Percentiles rank a stretch among this genome's conserved stretches.
These are phyloP conservation scores for Coemansia pectinata DNA, from an alignment of 192 early-diverging fungal species.

Conservation along the genomic window DNA sequence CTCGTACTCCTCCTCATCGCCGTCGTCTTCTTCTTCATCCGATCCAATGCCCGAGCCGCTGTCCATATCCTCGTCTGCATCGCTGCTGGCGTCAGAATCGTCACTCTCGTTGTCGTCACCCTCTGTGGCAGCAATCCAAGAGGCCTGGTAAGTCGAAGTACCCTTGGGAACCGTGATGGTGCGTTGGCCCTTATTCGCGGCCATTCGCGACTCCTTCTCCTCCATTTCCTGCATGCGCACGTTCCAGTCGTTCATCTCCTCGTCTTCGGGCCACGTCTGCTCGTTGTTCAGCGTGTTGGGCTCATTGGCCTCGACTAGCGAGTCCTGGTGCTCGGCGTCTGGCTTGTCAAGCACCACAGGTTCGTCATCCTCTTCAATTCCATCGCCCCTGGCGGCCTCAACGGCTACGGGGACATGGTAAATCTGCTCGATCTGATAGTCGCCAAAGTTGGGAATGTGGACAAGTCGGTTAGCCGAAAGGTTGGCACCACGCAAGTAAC, in stretches of 20 bases:
- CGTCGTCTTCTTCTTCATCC: slow-evolving; percentile 24
- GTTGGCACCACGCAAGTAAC: slow-evolving; percentile 79
- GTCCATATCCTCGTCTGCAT: slow-evolving; percentile 31
- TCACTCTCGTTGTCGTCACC: slow-evolving; percentile 63
- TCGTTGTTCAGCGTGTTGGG: slow-evolving; percentile 88
- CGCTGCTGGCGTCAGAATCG: slow-evolving; percentile 52
- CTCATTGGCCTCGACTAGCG: slow-evolving; percentile 82
- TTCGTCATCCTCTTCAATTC: slow-evolving; percentile 44
- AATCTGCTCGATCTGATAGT: slow-evolving; percentile 86
- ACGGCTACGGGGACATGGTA: slow-evolving; percentile 26
- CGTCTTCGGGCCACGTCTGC: slow-evolving; percentile 99
- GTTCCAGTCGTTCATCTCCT: slow-evolving; percentile 85
- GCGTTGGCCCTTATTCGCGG: slow-evolving; percentile 28
- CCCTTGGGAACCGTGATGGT: slow-evolving; percentile 88
- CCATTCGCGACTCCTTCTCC: slow-evolving; percentile 21
- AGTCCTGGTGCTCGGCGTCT: slow-evolving; percentile 70
- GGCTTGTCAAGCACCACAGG: slow-evolving; percentile 67
- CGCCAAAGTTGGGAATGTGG: slow-evolving; percentile 90
- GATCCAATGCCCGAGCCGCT: slow-evolving; percentile 52
- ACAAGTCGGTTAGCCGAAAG: slow-evolving; percentile 91
- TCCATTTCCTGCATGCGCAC: slow-evolving; percentile 51
- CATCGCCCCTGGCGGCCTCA: slow-evolving; percentile 33
- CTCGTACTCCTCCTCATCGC: slow-evolving; percentile 29
- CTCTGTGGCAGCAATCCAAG: slow-evolving; percentile 75
- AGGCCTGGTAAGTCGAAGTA: slow-evolving; percentile 95